Evolutionary conservation across 2,329 filamentous ascomycete species (phyloP).

Genomic region (Diaporthe longicolla): DNA sequence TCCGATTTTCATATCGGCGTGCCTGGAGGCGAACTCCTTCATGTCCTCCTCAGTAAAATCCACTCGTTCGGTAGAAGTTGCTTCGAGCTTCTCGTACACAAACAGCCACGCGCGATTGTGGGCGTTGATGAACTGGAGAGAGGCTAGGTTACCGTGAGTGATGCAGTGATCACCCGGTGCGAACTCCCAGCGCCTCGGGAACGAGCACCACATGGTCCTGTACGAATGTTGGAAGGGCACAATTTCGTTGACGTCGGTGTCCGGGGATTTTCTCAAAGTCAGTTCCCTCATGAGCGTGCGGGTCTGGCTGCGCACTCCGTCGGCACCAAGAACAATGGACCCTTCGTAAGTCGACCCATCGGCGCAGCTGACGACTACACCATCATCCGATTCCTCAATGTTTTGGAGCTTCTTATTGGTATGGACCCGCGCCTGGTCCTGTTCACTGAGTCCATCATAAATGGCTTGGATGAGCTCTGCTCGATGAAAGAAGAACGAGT

Average conservation of each 20-base stretch:
- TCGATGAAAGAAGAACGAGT: slow-evolving; percentile 28
- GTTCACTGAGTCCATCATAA: slow-evolving; percentile 22
- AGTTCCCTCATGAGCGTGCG: slow-evolving; percentile 53
- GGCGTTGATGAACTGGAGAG: slow-evolving; percentile 51
- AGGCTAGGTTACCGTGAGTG: slow-evolving; percentile 49
- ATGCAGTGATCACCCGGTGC: slow-evolving; percentile 49
- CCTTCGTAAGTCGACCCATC: slow-evolving; percentile 48
- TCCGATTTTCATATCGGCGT: slow-evolving; percentile 49
- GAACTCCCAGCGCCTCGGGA: slow-evolving; percentile 45
- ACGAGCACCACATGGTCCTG: slow-evolving; percentile 53
- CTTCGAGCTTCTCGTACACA: slow-evolving; percentile 51
- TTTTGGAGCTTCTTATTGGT: slow-evolving; percentile 26
- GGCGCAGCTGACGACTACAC: slow-evolving; percentile 31
- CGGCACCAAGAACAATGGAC: slow-evolving; percentile 58
- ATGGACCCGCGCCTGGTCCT: slow-evolving; percentile 22
- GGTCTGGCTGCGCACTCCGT: slow-evolving; percentile 58
- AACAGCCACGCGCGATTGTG: slow-evolving; percentile 51
- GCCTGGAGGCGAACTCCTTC: slow-evolving; percentile 47
- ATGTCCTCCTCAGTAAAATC: slow-evolving; percentile 49
- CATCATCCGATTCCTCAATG: slow-evolving; percentile 33
- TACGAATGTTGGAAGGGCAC: slow-evolving; percentile 52
- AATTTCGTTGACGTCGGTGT: slow-evolving; percentile 44
- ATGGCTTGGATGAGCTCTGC: slow-evolving; percentile 33
- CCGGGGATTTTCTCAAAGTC: slow-evolving; percentile 44
- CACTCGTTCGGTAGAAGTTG: slow-evolving; percentile 47